These are phyloP conservation scores for Alopecurus myosuroides DNA, from an alignment of 176 grass and related monocot species.

Conservation along the genomic window DNA sequence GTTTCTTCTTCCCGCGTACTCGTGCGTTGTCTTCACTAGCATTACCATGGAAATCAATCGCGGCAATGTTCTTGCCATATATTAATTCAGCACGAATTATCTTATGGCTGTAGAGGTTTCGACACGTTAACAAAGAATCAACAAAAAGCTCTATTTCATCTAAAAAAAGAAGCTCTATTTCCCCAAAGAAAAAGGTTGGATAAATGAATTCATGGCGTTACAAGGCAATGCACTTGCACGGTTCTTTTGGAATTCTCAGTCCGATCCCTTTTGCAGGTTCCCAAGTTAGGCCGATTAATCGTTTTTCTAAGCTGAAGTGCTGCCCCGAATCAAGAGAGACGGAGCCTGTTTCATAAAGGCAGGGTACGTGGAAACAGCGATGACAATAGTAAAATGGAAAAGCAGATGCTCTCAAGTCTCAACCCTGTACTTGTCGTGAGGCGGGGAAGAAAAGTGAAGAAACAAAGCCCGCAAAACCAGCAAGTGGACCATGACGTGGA, in stretches of 20 bases:
- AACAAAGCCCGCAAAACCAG: slow-evolving; percentile 1
- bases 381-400: background rate
- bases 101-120: background rate
- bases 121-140: background rate
- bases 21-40: background rate
- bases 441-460: slow-evolving; percentile 14
- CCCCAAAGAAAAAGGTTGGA: background rate
- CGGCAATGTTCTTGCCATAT: background rate
- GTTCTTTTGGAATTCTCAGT: background rate
- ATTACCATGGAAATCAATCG: background rate
- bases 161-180: background rate
- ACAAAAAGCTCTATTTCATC: background rate
- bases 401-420: background rate
- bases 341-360: background rate
- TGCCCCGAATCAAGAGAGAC: background rate
- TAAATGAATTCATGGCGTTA: background rate
- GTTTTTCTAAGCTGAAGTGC: background rate
- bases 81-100: background rate
- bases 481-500: slow-evolving; percentile 19
- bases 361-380: background rate
- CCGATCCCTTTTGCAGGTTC: background rate
- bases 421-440: background rate
- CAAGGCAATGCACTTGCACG: background rate
- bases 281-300: background rate
- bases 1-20: too few species aligned